phyloP scores from a whole-genome alignment of 1,284 basidiomycete genomes.

The Dichomitus squalens region DNA sequence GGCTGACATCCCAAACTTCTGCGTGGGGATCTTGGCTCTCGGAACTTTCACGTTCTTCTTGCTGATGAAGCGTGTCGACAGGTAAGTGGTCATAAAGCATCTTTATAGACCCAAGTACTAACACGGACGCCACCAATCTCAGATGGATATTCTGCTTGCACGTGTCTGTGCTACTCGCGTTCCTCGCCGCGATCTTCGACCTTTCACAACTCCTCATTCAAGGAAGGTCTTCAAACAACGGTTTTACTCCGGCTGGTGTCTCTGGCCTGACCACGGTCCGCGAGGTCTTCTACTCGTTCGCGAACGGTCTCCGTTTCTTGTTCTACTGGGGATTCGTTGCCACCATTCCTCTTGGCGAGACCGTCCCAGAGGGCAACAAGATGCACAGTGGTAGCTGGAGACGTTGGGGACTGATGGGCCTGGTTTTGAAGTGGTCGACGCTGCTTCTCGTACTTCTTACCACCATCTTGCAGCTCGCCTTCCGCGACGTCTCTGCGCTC shows the following conservation, averaged over 20 bases:
- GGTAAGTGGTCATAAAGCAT: slow-evolving; percentile 48
- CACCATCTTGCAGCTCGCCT: slow-evolving; percentile 61
- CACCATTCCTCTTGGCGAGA: slow-evolving; percentile 52
- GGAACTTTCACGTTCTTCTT: slow-evolving; percentile 66
- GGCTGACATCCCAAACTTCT: slow-evolving; percentile 68
- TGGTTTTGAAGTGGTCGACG: slow-evolving; percentile 52
- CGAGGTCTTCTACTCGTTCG: slow-evolving; percentile 60
- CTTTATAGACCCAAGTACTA: slow-evolving; percentile 1
- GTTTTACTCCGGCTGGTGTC: slow-evolving; percentile 28
- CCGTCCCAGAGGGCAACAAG: slow-evolving; percentile 20
- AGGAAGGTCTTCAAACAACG: slow-evolving; percentile 34
- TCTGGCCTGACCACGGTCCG: slow-evolving; percentile 51
- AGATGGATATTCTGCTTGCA: slow-evolving; percentile 60
- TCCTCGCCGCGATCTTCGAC: slow-evolving; percentile 66
- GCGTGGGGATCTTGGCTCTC: slow-evolving; percentile 65
- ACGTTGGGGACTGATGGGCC: slow-evolving; percentile 60
- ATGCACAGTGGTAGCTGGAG: slow-evolving; percentile 63
- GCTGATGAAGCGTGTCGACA: slow-evolving; percentile 53
- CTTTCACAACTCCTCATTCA: slow-evolving; percentile 56
- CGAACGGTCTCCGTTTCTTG: slow-evolving; percentile 59
- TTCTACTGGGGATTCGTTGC: slow-evolving; percentile 72
- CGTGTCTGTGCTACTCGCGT: slow-evolving; percentile 56
- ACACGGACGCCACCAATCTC: background rate
- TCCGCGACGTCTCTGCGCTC: slow-evolving; percentile 53
- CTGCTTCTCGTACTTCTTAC: slow-evolving; percentile 48